A percentile compares a stretch with the other conserved stretches of the same genome.
These are phyloP conservation scores for Glaciozyma martinii DNA, from an alignment of 768 basidiomycete species.

Conservation along the genomic window DNA sequence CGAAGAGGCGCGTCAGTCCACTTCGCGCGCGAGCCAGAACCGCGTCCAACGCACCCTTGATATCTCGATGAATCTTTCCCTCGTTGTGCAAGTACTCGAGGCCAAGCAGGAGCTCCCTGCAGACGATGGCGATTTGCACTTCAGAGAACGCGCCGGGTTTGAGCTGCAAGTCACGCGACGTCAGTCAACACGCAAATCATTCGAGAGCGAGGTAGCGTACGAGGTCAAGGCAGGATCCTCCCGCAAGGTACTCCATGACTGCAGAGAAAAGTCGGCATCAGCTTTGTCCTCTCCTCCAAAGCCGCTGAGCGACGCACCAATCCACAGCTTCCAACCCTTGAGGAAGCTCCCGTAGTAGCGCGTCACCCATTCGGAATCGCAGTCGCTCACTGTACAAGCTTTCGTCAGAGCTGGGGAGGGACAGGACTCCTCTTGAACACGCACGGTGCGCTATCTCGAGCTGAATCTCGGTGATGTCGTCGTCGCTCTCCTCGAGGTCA, in stretches of 20 bases:
- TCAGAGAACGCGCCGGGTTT: slow-evolving; percentile 87
- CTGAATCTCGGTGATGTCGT: slow-evolving; percentile 97
- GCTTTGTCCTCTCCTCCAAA: not conserved
- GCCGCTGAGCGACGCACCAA: slow-evolving; percentile 41
- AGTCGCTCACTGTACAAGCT: slow-evolving; percentile 54
- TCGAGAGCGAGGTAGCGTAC: slow-evolving; percentile 33
- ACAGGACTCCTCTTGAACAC: too few relatives aligned
- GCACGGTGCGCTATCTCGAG: slow-evolving; percentile 76
- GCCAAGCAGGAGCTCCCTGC: slow-evolving; percentile 82
- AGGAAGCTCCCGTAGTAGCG: slow-evolving; percentile 96
- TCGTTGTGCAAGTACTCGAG: slow-evolving; percentile 94
- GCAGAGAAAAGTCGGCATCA: not conserved
- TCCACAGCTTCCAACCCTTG: slow-evolving; percentile 94
- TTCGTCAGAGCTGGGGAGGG: too few relatives aligned
- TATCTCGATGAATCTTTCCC: slow-evolving; percentile 94
- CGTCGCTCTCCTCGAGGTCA: slow-evolving; percentile 95
- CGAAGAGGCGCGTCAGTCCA: not conserved
- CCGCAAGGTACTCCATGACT: slow-evolving; percentile 97
- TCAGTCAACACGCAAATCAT: slow-evolving; percentile 2
- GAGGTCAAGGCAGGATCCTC: slow-evolving; percentile 95
- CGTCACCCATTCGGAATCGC: slow-evolving; percentile 94
- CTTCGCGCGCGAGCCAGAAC: not conserved
- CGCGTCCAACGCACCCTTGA: slow-evolving; percentile 50
- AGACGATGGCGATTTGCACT: slow-evolving; percentile 86
- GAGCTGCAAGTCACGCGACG: slow-evolving; percentile 44